Evolutionary conservation across 208 protist genomes (phyloP).

Genomic region (Strigomonas culicis): DNA sequence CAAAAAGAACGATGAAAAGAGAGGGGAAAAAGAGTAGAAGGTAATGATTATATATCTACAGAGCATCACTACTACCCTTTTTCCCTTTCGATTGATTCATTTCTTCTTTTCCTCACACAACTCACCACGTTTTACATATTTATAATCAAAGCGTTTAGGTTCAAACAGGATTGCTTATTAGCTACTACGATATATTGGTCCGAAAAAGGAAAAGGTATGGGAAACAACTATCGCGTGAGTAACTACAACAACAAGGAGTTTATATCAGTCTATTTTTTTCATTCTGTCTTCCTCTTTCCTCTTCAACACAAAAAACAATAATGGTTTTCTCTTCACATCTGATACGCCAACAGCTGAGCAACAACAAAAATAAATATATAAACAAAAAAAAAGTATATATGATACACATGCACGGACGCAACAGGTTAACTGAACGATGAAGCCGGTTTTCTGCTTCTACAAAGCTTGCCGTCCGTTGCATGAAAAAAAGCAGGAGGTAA

Average conservation of each 20-base stretch:
- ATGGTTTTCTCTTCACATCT: background rate
- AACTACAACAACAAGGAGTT: too few species aligned
- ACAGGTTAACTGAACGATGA: too few species aligned
- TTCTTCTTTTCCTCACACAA: constrained; percentile 1
- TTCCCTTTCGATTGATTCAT: background rate
- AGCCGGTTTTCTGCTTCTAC: too few species aligned
- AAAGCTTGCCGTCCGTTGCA: background rate
- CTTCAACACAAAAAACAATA: constrained; percentile 17
- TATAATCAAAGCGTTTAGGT: too few species aligned
- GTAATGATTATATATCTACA: background rate
- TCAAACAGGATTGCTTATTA: too few species aligned
- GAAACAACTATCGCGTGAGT: too few species aligned
- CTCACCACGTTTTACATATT: too few species aligned
- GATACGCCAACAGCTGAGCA: background rate
- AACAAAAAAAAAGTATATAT: constrained; percentile 5
- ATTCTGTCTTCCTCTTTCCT: background rate
- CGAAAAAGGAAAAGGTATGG: too few species aligned
- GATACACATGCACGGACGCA: background rate
- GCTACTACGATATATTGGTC: too few species aligned
- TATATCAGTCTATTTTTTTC: too few species aligned
- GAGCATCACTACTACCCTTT: background rate
- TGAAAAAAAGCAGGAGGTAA: background rate
- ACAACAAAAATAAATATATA: constrained; percentile 11
- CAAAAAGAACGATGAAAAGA: background rate
- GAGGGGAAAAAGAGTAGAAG: background rate